Evolutionary conservation across 208 protist genomes (phyloP), one percentile per base, ranked within the genome.

Genomic region (Leishmania mexicana): DNA sequence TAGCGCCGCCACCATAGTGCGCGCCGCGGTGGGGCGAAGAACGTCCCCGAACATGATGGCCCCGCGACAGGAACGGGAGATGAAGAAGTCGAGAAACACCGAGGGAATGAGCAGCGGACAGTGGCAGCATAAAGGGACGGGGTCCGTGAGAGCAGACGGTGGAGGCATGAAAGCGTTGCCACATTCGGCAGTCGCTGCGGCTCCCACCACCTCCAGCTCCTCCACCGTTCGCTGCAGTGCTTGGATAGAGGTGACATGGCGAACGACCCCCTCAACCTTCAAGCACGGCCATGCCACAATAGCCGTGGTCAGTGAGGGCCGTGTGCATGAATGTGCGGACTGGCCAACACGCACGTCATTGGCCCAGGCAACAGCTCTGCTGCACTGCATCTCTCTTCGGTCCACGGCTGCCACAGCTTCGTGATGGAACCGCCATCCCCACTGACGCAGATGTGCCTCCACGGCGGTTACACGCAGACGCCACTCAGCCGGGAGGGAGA

Each of bases 41-140:
- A 60, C 31, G 62, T 97, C 90, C 13, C 92, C 92, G 76, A 97
- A 94, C 91, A 95, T 94, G 78, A 97, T 71, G 17, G 94, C 94
- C 0, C 94, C 94, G 5, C 94, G 92, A 74, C 94, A 97, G 11
- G 92, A 94, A 75, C 94, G 90, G 0, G 92, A 92, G 54, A 97
- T 80, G 42, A 97, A 84, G 76, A 95, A 95, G 40, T 88, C 58
- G 5, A 95, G 83, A 49, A 95, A 85, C 17, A 86, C 81, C 8
- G 94, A 93, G 8, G 92, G 90, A 21, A 94, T 64, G 28, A 93
- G 72, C 42, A 70, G 62, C 24, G 70, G 72, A 31, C 40, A 24
- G 68, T 28, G 38, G 68, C 42, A 13, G 45, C 28, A 45, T 40
- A 24, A 68, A 31, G 28, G 54, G 45, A 53, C 68, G 68, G 45